Base-by-base conservation (phyloP, 371 early-diverging fungal species). In the Vittaforma corneae region DNA sequence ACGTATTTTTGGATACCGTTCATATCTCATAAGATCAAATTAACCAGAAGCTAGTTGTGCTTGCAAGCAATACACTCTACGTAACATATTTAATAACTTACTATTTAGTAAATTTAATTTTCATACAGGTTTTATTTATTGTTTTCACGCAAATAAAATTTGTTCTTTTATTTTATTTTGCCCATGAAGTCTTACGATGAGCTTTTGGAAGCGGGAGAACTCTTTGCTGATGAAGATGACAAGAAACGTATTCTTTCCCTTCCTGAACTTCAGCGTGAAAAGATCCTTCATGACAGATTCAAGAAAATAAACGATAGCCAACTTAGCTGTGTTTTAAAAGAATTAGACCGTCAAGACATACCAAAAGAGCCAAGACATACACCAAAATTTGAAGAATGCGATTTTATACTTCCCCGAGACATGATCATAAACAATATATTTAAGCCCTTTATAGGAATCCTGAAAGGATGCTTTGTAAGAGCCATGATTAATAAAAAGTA, bases 271-370 rank as follows among this genome's bases (percentile, higher is more conserved):
- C 59, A 69, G 38, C 35, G 77, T 28, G 74, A 77, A 42, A 44
- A 55, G 34, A 72, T 71, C 29, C 57, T 77, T 1, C 72, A 77
- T 45, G 68, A 72, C 48, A 68, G 77, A 59, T 58, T 72, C 38
- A 4, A 50, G 1, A 52, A 56, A 59, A 37, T 54, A 3, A 57
- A 48, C 16, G 64, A 60, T 35, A 52, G 52, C 34, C 59, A 68
- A 18, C 75, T 72, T 54, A 75, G 68, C 51, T 37, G 50, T 60
- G 70, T 75, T 47, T 44, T 71, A 6, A 61, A 67, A 42, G 62
- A 70, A 18, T 24, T 60, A 40, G 48, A 29, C 0, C n/a, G 14
- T 44, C 46, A 6, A 65, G 32, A 20, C 44, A 9, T 3, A 24
- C 34, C 11, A 38, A 47, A 22, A 14, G 6, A 14, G 16, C n/a